These are phyloP conservation scores for Russula sp. DNA, from an alignment of 768 basidiomycete genomes.

Conservation along the genomic window DNA sequence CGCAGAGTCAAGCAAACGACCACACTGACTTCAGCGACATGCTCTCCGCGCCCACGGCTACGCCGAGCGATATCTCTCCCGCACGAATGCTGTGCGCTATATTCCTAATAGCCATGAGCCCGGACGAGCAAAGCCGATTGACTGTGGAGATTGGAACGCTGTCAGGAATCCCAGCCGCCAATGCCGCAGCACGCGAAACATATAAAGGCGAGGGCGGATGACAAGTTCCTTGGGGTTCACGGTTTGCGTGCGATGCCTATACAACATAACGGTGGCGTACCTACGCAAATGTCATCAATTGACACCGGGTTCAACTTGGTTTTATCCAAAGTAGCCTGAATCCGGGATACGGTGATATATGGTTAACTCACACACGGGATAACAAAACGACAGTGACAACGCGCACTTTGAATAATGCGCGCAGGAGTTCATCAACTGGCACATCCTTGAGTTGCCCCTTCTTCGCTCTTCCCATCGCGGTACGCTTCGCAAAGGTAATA, in stretches of 20 bases:
- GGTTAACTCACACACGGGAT: neutral
- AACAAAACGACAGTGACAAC: neutral
- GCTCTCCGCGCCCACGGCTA: constrained; percentile 80
- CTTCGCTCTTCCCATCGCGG: constrained; percentile 81
- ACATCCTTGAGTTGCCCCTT: constrained; percentile 91
- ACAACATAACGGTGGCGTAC: constrained; percentile 34
- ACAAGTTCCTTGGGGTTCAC: constrained; percentile 54
- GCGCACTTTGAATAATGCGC: constrained; percentile 70
- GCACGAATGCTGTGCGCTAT: constrained; percentile 83
- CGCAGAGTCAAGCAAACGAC: constrained; percentile 22
- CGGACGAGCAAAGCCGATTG: constrained; percentile 92
- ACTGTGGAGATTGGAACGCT: constrained; percentile 84
- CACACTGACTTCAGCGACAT: constrained; percentile 68
- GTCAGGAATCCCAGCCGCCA: constrained; percentile 84
- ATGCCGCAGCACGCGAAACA: constrained; percentile 78
- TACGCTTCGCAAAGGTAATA: constrained; percentile 83
- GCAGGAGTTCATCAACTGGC: constrained; percentile 81
- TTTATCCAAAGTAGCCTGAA: constrained; percentile 59
- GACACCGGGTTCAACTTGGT: constrained; percentile 61
- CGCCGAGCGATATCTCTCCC: constrained; percentile 79
- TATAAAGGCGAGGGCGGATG: constrained; percentile 79
- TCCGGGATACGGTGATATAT: neutral
- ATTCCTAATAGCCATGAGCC: constrained; percentile 86
- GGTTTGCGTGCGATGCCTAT: neutral
- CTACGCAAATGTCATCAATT: constrained; percentile 82